A percentile compares a stretch with the other conserved stretches of the same genome.
Evolutionary conservation across 495 filamentous ascomycete genomes (phyloP).

Genomic region (Mytilinidion resinicola): DNA sequence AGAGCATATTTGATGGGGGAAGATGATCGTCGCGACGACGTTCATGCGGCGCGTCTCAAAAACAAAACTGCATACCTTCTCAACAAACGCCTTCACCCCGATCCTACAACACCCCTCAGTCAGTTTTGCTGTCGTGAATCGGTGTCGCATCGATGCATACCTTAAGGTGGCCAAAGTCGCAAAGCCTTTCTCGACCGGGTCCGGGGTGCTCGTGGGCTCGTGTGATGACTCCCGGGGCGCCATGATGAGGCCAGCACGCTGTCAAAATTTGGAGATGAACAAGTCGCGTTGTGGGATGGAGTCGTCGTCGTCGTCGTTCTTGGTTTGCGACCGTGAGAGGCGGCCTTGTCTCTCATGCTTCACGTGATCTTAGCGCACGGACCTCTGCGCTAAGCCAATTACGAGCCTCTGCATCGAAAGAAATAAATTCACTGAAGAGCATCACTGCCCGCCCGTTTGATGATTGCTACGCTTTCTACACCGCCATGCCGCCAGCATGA

Average conservation of each 20-base stretch:
- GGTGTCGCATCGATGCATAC: slow-evolving; percentile 39
- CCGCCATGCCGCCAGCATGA: slow-evolving; percentile 11
- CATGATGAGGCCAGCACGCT: slow-evolving; percentile 12
- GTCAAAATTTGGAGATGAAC: slow-evolving; percentile 18
- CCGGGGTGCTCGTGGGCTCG: slow-evolving; percentile 50
- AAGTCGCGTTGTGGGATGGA: slow-evolving; percentile 17
- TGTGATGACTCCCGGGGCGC: slow-evolving; percentile 32
- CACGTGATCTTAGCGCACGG: too few relatives aligned
- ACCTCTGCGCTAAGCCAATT: too few relatives aligned
- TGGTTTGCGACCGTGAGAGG: slow-evolving; percentile 2
- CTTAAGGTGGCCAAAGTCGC: slow-evolving; percentile 72
- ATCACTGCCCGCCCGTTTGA: too few relatives aligned
- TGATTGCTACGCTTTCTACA: background rate
- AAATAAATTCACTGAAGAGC: background rate
- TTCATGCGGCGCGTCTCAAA: background rate
- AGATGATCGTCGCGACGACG: background rate
- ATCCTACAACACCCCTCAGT: slow-evolving; percentile 42
- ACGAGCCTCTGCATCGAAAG: background rate
- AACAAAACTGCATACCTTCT: slow-evolving; percentile 49
- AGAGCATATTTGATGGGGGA: background rate
- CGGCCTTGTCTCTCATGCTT: too few relatives aligned
- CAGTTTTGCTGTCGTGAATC: slow-evolving; percentile 4
- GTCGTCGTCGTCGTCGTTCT: slow-evolving; percentile 17
- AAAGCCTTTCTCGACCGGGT: slow-evolving; percentile 66
- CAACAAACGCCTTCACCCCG: slow-evolving; percentile 66